Conservation (phyloP, 2,329 filamentous ascomycete species). For the Thelonectria olida region DNA sequence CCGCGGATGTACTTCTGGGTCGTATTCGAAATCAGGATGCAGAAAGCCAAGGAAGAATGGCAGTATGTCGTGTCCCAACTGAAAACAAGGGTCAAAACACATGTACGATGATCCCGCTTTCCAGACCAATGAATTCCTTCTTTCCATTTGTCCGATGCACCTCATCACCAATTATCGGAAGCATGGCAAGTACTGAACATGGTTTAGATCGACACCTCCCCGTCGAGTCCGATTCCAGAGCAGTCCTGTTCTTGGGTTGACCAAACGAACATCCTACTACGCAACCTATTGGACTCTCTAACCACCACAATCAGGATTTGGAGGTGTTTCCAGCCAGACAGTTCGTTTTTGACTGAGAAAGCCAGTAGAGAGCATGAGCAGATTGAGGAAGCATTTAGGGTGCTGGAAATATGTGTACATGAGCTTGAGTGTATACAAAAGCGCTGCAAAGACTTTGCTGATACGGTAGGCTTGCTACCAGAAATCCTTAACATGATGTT, state of each 20-base stretch:
- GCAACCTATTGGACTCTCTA: not conserved
- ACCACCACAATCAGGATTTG: not conserved
- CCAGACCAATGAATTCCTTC: too few relatives aligned
- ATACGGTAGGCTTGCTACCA: too few relatives aligned
- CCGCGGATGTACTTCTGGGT: constrained; percentile 2
- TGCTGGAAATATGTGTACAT: too few relatives aligned
- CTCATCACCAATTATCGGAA: too few relatives aligned
- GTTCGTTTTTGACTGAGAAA: not conserved
- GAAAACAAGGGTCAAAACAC: not conserved
- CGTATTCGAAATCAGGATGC: not conserved
- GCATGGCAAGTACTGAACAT: too few relatives aligned
- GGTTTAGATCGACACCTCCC: not conserved
- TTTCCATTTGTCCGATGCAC: too few relatives aligned
- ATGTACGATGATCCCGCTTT: too few relatives aligned
- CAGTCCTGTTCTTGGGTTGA: not conserved
- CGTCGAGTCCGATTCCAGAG: not conserved
- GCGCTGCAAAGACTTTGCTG: too few relatives aligned
- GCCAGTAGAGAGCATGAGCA: too few relatives aligned
- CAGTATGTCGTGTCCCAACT: not conserved
- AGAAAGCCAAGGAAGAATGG: constrained; percentile 1
- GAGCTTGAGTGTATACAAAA: too few relatives aligned
- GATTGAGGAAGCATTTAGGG: too few relatives aligned
- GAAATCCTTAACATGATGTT: too few relatives aligned
- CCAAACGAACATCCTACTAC: not conserved
- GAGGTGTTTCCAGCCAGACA: not conserved